Evolutionary conservation across 768 basidiomycete species (phyloP), one percentile per base, ranked within the genome.

Genomic region (Baorangia bicolor): DNA sequence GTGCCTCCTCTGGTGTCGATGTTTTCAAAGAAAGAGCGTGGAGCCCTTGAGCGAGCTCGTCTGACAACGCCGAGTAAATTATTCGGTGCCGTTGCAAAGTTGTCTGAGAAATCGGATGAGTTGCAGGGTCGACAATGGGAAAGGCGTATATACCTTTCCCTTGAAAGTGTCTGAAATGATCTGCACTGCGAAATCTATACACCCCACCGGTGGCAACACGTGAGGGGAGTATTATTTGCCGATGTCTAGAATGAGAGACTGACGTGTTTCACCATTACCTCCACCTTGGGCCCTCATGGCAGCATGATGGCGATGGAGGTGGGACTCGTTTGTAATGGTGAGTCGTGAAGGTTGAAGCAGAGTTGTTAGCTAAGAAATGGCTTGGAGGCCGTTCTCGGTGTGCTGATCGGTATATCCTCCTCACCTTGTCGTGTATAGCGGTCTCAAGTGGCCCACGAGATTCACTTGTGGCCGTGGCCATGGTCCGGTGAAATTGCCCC

Each of bases 71-170:
- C 8, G 81, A 77, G 69, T 92, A 85, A 44, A 94, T 80, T 76
- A 93, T 80, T 44, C 90, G 81, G 73, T 94, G 92, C 45, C 92
- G 83, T 67, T 92, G 87, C 75, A 93, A 82, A 11, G 85, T 85
- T 21, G 74, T 82, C 91, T 92, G 60, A 35, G 34, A 51, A 51
- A 53, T 39, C 51, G 53, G 46, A 39, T 66, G 49, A 61, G 50
- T 57, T 53, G 39, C 43, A 56, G 48, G 50, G 49, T 40, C 14
- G 46, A 20, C 16, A 34, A 53, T 30, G 56, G 49, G 16, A 35
- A 60, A 52, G 18, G 44, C 30, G 51, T 31, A 60, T 72, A 57
- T 69, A 90, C 92, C 82, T 88, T 90, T 51, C 85, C 88, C 57
- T 79, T 73, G 73, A 94, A 94, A 33, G 66, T 73, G 62, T 86